Conservation (phyloP, 2,329 filamentous ascomycete species). For the Alternaria viburni region DNA sequence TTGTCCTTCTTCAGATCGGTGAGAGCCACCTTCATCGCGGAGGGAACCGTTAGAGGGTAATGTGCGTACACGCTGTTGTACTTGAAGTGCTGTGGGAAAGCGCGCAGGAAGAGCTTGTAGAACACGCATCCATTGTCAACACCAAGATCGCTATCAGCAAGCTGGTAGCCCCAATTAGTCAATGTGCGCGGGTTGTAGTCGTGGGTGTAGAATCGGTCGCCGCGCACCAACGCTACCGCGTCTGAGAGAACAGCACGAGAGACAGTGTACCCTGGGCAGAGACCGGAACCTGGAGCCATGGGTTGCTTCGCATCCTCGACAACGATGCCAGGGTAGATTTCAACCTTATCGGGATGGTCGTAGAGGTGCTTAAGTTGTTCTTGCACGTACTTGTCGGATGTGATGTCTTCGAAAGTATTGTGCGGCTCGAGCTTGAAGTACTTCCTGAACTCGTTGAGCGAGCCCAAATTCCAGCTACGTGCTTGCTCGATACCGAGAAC, state of each 20-base stretch:
- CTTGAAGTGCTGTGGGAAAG: slow-evolving; percentile 81
- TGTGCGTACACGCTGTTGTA: slow-evolving; percentile 81
- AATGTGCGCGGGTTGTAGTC: slow-evolving; percentile 74
- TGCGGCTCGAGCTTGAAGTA: slow-evolving; percentile 80
- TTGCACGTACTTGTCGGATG: slow-evolving; percentile 74
- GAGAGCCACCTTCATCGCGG: slow-evolving; percentile 75
- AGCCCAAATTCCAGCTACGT: slow-evolving; percentile 76
- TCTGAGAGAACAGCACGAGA: slow-evolving; percentile 79
- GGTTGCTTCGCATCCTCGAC: slow-evolving; percentile 77
- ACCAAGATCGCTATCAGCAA: slow-evolving; percentile 73
- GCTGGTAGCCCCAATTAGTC: slow-evolving; percentile 84
- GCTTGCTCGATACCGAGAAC: slow-evolving; percentile 81
- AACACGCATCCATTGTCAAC: slow-evolving; percentile 83
- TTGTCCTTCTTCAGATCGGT: slow-evolving; percentile 69
- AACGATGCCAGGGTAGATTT: slow-evolving; percentile 80
- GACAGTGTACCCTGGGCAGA: slow-evolving; percentile 77
- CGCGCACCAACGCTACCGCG: slow-evolving; percentile 77
- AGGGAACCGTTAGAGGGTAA: slow-evolving; percentile 74
- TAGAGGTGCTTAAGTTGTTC: slow-evolving; percentile 66
- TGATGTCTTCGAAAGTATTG: slow-evolving; percentile 82
- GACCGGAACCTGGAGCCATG: slow-evolving; percentile 71
- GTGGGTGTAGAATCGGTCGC: slow-evolving; percentile 79
- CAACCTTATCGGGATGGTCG: slow-evolving; percentile 79
- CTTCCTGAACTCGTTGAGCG: slow-evolving; percentile 83
- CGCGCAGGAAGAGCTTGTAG: slow-evolving; percentile 81